These are phyloP conservation scores for Prototheca cutis DNA, from an alignment of 163 green algal species.

Conservation along the genomic window DNA sequence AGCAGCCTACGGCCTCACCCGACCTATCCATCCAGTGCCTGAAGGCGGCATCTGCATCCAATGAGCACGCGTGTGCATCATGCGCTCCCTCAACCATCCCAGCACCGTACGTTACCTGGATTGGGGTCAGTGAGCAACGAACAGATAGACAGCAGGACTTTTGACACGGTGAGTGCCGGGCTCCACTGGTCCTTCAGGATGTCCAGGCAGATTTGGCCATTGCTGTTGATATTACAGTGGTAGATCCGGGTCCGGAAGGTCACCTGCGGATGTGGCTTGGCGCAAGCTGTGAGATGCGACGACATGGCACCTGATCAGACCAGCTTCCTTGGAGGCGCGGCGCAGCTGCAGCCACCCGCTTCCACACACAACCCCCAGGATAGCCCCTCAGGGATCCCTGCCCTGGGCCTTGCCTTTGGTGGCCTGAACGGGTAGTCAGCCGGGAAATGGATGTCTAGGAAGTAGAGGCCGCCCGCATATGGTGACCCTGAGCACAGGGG, in stretches of 20 bases:
- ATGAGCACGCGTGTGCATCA: too few relatives aligned
- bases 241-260: constrained; percentile 94
- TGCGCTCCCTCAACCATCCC: too few relatives aligned
- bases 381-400: not conserved
- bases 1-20: too few relatives aligned
- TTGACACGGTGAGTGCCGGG: constrained; percentile 89
- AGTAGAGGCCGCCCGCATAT: constrained; percentile 88
- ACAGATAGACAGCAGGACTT: constrained; percentile 95
- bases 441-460: constrained; percentile 94
- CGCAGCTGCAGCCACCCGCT: not conserved
- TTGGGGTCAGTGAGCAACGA: constrained; percentile 98
- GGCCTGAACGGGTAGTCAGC: constrained; percentile 95
- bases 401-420: constrained; percentile 82
- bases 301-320: not conserved
- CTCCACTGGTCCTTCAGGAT: constrained; percentile 96
- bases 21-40: not conserved
- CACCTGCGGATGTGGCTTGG: too few relatives aligned
- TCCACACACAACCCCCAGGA: not conserved
- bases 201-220: constrained; percentile 88
- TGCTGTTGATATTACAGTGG: constrained; percentile 96
- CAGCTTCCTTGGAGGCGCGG: not conserved
- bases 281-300: not conserved
- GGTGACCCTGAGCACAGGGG: constrained; percentile 76
- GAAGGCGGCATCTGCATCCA: too few relatives aligned
- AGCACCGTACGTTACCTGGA: too few relatives aligned